These are phyloP conservation scores for Pseudohalonectria lignicola DNA, from an alignment of 2,329 filamentous ascomycete species.

Conservation along the genomic window DNA sequence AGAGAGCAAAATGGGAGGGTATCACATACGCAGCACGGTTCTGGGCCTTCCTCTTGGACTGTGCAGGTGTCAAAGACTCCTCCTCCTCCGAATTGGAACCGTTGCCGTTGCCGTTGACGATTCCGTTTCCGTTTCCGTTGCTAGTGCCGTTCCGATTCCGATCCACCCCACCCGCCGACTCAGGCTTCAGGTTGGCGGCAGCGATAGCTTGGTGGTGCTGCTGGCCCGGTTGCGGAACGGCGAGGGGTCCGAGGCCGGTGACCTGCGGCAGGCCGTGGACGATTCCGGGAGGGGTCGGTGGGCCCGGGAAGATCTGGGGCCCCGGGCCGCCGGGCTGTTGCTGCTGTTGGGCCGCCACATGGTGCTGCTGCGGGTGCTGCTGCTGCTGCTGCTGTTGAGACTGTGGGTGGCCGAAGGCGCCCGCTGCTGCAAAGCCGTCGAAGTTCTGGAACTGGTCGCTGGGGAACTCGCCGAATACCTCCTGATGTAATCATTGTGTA, in stretches of 20 bases:
- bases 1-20: not conserved
- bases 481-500: too few species aligned
- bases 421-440: constrained; percentile 30
- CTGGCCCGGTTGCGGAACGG: constrained; percentile 8
- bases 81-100: constrained; percentile 44
- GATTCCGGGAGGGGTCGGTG: constrained; percentile 38
- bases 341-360: too few species aligned
- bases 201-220: constrained; percentile 27
- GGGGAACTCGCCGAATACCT: constrained; percentile 35
- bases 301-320: constrained; percentile 27
- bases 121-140: too few species aligned
- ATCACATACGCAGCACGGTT: constrained; percentile 48
- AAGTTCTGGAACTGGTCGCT: constrained; percentile 36
- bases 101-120: constrained; percentile 10
- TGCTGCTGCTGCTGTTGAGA: constrained; percentile 13
- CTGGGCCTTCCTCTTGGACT: constrained; percentile 48
- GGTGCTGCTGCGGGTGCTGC: constrained; percentile 6
- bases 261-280: constrained; percentile 15
- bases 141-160: constrained; percentile 9
- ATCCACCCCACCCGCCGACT: too few species aligned
- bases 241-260: constrained; percentile 5
- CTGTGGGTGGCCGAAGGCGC: constrained; percentile 24
- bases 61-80: constrained; percentile 42
- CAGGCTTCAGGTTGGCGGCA: constrained; percentile 17
- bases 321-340: too few species aligned